A percentile compares a stretch with the other conserved stretches of the same genome.
phyloP scores from a whole-genome alignment of 306 rosid genomes.

The Psophocarpus tetragonolobus region DNA sequence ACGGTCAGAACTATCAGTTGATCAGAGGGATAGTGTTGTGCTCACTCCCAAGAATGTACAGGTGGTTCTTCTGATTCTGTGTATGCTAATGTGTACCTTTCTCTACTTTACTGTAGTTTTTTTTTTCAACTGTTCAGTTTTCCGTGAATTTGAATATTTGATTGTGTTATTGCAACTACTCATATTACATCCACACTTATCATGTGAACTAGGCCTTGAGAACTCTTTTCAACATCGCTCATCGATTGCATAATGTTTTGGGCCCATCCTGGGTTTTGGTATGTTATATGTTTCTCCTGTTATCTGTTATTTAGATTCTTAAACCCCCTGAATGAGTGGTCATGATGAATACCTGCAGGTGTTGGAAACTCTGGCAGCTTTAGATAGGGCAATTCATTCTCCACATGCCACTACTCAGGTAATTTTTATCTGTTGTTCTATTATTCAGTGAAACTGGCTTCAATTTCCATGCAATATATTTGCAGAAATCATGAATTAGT shows the following conservation, averaged over 20 bases:
- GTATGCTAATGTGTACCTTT: conserved; percentile 19
- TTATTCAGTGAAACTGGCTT: conserved; percentile 7
- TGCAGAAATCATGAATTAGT: conserved; percentile 24
- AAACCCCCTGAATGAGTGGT: conserved; percentile 27
- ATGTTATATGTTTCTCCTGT: conserved; percentile 40
- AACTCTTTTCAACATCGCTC: conserved; percentile 97
- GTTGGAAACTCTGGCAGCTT: conserved; percentile 93
- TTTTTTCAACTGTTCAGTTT: conserved; percentile 22
- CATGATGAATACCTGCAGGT: conserved; percentile 56
- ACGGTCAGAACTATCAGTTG: conserved; percentile 70
- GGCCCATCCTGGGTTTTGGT: conserved; percentile 99
- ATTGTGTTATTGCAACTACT: conserved; percentile 1
- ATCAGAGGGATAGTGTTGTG: conserved; percentile 77
- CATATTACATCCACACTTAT: conserved; percentile 27
- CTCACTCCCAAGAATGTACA: conserved; percentile 98
- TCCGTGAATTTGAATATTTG: conserved; percentile 26
- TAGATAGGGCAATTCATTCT: conserved; percentile 95
- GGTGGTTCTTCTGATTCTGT: conserved; percentile 52
- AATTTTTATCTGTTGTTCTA: conserved; percentile 13
- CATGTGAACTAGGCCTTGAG: conserved; percentile 78
- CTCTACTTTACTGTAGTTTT: conserved; percentile 2
- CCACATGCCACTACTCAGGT: conserved; percentile 99
- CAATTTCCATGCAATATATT: conserved; percentile 16
- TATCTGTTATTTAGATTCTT: conserved; percentile 4
- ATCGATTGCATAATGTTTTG: conserved; percentile 90